Evolutionary conservation across 1,139 yeast genomes (phyloP).

Genomic region (Kodamaea anthophila): DNA sequence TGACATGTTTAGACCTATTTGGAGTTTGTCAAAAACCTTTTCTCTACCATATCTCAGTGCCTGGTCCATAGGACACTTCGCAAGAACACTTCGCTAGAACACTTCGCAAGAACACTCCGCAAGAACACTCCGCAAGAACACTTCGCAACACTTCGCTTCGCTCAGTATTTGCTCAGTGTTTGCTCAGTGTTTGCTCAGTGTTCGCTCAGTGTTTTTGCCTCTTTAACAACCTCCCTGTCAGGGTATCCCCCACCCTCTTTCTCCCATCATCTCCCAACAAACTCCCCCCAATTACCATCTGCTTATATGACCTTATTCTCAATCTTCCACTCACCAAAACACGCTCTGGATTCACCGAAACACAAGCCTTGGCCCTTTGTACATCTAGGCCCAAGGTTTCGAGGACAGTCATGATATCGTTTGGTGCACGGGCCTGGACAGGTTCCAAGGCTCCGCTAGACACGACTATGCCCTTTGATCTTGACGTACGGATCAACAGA

Average conservation of each 20-base stretch:
- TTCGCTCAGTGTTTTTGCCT: constrained; percentile 11
- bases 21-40: no score
- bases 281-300: constrained; percentile 51
- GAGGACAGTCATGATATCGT: constrained; percentile 64
- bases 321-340: constrained; percentile 69
- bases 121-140: no score
- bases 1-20: no score
- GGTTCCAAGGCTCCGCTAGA: constrained; percentile 69
- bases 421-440: constrained; percentile 54
- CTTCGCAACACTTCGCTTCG: not conserved
- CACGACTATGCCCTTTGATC: constrained; percentile 72
- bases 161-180: not conserved
- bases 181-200: constrained; percentile 8
- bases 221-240: constrained; percentile 25
- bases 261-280: constrained; percentile 23
- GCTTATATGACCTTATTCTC: constrained; percentile 64
- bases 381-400: constrained; percentile 64
- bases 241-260: constrained; percentile 21
- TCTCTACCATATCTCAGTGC: no score
- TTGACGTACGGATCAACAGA: constrained; percentile 73
- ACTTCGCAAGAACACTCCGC: no score
- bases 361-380: constrained; percentile 55
- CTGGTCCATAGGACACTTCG: no score
- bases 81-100: no score
- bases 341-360: constrained; percentile 53